Base-by-base conservation (phyloP, 2,329 filamentous ascomycete genomes). In the Meredithiella fracta region DNA sequence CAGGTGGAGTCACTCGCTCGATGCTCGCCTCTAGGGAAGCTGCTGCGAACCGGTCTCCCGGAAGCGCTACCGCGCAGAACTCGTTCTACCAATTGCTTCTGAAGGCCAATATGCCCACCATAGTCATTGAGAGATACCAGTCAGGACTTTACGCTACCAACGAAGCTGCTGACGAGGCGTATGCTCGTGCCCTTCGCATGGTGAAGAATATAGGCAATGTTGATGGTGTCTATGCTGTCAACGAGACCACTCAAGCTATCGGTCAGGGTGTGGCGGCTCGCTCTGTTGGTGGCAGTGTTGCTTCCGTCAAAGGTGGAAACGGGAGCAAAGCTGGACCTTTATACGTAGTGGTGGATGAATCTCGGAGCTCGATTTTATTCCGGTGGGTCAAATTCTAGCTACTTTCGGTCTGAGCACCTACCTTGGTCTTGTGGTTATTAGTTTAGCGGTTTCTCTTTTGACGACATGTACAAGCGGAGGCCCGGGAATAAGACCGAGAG, bases 311-410 rank as follows among this genome's bases (percentile, higher is more conserved):
- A 59, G 67, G 68, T 49, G 81, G 82, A 40, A 80, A 79, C 51
- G 89, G 89, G 34, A 78, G 76, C 26, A 94, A 90, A 69, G 82
- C 83, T 38, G 81, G 85, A 50, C 91, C 91, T n/a, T 78, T 98
- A 26, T 90, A 97, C 65, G 92, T 98, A 44, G 86, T 97, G 11
- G 88, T 98, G 4, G 90, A 97, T 64, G 92, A 98, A 68, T 88
- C 87, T 15, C 75, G 86, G 54, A 82, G 86, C 56, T 82, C 79
- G 60, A 77, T 78, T 31, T 75, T 96, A 59, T 95, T 96, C 70
- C 86, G 88, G 66, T 96, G 89, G 90, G 73, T 91, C 68, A 94
- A 88, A 67, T 95, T 95, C 66, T 63, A 53, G 69, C 87, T 47
- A 83, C 80, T 65, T 95, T 95, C 62, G 79, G 76, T 57, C 76